phyloP scores from a whole-genome alignment of 257 asterid species.

The Nicotiana otophora region DNA sequence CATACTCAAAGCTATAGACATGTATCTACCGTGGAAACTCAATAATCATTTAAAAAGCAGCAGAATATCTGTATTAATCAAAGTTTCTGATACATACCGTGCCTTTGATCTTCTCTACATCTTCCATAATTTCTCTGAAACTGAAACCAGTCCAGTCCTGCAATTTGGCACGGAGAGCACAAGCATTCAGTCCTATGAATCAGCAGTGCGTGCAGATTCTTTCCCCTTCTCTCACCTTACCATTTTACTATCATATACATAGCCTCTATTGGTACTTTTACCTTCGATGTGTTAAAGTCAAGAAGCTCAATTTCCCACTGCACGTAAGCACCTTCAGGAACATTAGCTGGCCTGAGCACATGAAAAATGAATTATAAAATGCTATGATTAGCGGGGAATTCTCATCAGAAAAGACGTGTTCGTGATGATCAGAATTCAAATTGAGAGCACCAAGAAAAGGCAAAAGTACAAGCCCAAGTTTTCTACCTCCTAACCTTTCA shows the following conservation, averaged over 20 bases:
- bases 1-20: background rate
- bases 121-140: conserved; percentile 92
- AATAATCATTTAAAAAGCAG: background rate
- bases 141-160: conserved; percentile 98
- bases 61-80: background rate
- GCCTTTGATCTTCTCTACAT: conserved; percentile 98
- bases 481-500: conserved; percentile 44
- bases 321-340: conserved; percentile 74
- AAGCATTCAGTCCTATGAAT: background rate
- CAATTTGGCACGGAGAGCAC: conserved; percentile 17
- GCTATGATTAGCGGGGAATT: background rate
- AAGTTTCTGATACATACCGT: conserved; percentile 55
- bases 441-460: background rate
- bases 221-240: background rate
- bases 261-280: conserved; percentile 1
- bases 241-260: background rate
- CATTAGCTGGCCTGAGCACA: conserved; percentile 63
- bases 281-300: conserved; percentile 92
- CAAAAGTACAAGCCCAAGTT: background rate
- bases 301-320: conserved; percentile 98
- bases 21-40: background rate
- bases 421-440: background rate
- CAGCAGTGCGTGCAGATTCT: background rate
- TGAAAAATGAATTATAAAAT: background rate
- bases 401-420: background rate